Evolutionary conservation across 495 filamentous ascomycete genomes (phyloP), one percentile per base, ranked within the genome.

Genomic region (Talaromyces adpressus): DNA sequence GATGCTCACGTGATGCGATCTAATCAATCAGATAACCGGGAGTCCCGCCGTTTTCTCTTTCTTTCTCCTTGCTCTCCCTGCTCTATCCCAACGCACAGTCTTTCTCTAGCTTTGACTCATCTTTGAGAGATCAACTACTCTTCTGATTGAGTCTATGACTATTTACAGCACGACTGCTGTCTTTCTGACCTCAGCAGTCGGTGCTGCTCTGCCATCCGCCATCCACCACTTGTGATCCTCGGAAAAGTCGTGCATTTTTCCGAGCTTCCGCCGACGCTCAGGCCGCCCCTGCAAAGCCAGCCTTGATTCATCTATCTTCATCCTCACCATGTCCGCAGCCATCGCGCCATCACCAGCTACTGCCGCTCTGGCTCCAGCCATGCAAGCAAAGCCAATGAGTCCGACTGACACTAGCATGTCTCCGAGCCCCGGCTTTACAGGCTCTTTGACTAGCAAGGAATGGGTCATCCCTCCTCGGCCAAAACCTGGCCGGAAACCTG

Each of bases 401-500:
- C 68, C 52, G 1, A 56, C n/a, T 5, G 52, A 56, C 22, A 22
- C 73, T 12, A 71, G 73, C 36, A 73, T 41, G 30, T 41, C 77
- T 53, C 72, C 77, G 25, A 79, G 76, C 7, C 78, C 78, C 20
- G 76, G 73, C 23, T 79, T 77, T 3, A 73, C 77, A 64, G 77
- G 78, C 65, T 78, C 77, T 22, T 65, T 81, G 64, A 94, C 90
- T 45, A 89, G 82, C 64, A 92, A 86, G 73, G 89, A 93, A 85
- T 96, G 91, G 91, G 82, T 93, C 8, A 84, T 96, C 57, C 91
- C 91, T 30, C 91, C 91, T 58, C 84, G 91, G 56, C 91, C 91
- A 27, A 94, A 94, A 80, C 93, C 93, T n/a, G 93, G 92, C 39
- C 85, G 93, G 59, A 96, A 96, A 73, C 93, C 93, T 9, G 91